These are phyloP conservation scores for Xerophyta viscosa DNA, from an alignment of 106 monocot genomes.

Conservation along the genomic window DNA sequence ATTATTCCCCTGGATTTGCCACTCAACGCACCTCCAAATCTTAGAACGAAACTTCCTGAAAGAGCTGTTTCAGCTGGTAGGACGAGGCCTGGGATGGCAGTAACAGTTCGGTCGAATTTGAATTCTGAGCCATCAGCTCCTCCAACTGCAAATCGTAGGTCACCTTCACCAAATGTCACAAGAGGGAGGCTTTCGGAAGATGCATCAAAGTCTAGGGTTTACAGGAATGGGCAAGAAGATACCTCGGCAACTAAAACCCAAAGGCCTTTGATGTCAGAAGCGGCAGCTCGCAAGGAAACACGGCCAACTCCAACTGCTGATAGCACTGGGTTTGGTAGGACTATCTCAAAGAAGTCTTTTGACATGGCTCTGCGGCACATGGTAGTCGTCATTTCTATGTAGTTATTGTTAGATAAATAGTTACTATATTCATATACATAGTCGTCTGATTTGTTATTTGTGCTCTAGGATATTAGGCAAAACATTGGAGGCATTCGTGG, in stretches of 20 bases:
- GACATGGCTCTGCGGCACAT: constrained; percentile 96
- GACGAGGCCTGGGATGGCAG: constrained; percentile 50
- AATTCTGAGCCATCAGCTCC: constrained; percentile 37
- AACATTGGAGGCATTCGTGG: constrained; percentile 64
- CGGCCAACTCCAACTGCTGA: constrained; percentile 37
- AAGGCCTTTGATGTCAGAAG: constrained; percentile 15
- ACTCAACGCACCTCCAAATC: constrained; percentile 68
- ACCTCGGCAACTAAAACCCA: constrained; percentile 21
- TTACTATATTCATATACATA: no score
- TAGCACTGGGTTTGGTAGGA: constrained; percentile 81
- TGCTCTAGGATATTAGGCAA: constrained; percentile 73
- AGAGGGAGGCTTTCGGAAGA: constrained; percentile 65
- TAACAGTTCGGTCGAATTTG: constrained; percentile 30
- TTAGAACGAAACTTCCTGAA: constrained; percentile 72
- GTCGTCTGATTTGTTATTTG: neutral
- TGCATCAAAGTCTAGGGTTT: constrained; percentile 19
- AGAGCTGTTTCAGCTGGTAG: constrained; percentile 69
- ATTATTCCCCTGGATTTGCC: constrained; percentile 61
- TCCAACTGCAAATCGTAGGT: constrained; percentile 25
- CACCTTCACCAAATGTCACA: constrained; percentile 31
- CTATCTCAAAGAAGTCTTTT: constrained; percentile 85
- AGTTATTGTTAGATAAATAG: no score
- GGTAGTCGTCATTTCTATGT: no score
- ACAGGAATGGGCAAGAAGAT: constrained; percentile 46
- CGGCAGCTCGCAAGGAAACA: constrained; percentile 13